Evolutionary conservation across 768 basidiomycete genomes (phyloP).

Genomic region (Inosperma sp.): DNA sequence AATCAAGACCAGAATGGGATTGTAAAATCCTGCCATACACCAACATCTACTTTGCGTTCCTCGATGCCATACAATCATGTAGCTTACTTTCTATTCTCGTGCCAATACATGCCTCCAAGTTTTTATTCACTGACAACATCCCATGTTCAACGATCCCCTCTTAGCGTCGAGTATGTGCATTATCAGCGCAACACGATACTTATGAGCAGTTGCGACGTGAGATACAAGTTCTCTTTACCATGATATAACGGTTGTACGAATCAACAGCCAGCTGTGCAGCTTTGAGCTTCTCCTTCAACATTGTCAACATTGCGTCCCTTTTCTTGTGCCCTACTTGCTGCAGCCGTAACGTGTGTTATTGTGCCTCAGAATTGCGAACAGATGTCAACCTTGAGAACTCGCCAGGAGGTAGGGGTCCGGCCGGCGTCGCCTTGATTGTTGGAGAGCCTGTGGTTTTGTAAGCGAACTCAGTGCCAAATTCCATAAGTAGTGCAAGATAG

Average conservation of each 20-base stretch:
- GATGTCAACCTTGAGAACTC: neutral
- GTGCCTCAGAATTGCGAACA: neutral
- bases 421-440: conserved; percentile 3
- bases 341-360: neutral
- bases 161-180: too few species aligned
- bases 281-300: neutral
- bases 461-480: conserved; percentile 7
- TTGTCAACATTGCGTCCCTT: neutral
- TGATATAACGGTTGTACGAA: conserved; percentile 14
- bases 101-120: too few species aligned
- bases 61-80: too few species aligned
- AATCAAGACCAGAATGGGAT: too few species aligned
- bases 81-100: too few species aligned
- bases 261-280: conserved; percentile 8
- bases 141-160: too few species aligned
- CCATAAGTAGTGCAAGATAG: conserved; percentile 10
- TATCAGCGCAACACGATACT: too few species aligned
- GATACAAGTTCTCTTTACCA: too few species aligned
- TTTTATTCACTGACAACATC: too few species aligned
- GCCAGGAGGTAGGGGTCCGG: neutral
- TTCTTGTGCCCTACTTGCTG: neutral
- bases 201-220: too few species aligned
- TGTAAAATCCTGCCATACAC: too few species aligned
- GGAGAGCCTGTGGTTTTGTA: neutral
- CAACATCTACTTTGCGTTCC: too few species aligned